Evolutionary conservation across 192 early-diverging fungal genomes (phyloP), one percentile per base, ranked within the genome.

Genomic region (Coemansia sp.): DNA sequence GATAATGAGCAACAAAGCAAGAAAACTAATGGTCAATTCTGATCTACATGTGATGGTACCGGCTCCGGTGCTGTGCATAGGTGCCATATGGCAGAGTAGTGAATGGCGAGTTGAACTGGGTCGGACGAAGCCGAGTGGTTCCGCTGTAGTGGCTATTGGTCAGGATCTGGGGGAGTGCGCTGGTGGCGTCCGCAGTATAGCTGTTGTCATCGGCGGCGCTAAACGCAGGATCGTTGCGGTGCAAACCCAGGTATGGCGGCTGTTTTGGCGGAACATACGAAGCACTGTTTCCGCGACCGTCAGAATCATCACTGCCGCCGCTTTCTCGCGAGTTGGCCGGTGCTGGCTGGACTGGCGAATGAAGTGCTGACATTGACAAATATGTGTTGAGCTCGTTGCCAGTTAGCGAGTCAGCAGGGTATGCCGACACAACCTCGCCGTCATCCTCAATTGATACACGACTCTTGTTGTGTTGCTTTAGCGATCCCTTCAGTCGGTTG

Each of bases 81-180:
- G 67, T 60, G 43, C 72, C 72, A 43, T 80, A 80, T 5, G 77
- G 77, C 49, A 74, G 64, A 3, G 77, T 80, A n/a, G 67, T 80
- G 47, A 80, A 80, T 23, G 77, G 72, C 37, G 77, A 74, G 29
- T 37, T 80, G 65, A 74, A 74, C 65, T 74, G 77, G 8, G 72
- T 71, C 21, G 72, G 48, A 9, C 72, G 77, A 17, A 71, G 65
- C 32, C 72, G 62, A 15, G 67, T 35, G 37, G 59, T 1, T 11
- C 58, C 55, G 24, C 23, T 23, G 43, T 24, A 25, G 6, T 25
- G 43, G 25, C 45, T 38, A 5, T 12, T 25, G 6, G 9, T 17
- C 5, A 27, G n/a, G 23, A 15, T 43, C 45, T 21, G 39, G 1
- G 25, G 35, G 19, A 22, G 27, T 12, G 50, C 51, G 23, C 49